Base-by-base conservation (phyloP, 2,329 filamentous ascomycete species). In the Pseudocercospora fijiensis region DNA sequence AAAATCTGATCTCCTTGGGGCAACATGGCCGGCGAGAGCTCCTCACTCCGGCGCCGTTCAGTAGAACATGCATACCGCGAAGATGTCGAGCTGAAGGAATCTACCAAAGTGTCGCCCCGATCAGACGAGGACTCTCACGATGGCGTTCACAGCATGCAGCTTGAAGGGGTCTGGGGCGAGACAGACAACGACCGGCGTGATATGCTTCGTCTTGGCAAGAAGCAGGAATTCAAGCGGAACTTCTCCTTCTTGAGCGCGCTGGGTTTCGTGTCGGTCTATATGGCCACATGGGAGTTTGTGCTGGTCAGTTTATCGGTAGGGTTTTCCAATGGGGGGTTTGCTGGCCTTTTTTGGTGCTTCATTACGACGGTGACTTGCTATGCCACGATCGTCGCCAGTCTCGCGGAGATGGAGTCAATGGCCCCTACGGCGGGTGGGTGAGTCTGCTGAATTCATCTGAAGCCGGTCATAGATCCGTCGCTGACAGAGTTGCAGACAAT, bases 371-470 rank as follows among this genome's bases (percentile, higher is more conserved):
- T 71, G 4, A 57, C 58, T 16, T 72, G 70, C 58, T 74, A 72
- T 58, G 64, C 67, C 26, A 72, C 68, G 8, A 71, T 75, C 41
- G 71, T 73, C 4, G 68, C 68, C 16, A 69, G 66, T 47, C 59
- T 76, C 11, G 73, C 74, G 1, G 75, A 76, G 64, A 74, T 76
- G 69, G 72, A 68, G n/a, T 71, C 66, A 13, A 75, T 74, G 73
- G 73, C 72, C 8, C 72, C 74, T 0, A 76, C 72, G 8, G 67
- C 70, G 27, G 74, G 75, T 20, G 75, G 22, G 47, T 52, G 18
- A 27, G 47, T 24, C 1, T 2, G 18, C n/a, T 3, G 4, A 11
- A 20, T 1, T 18, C n/a, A 47, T 9, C 8, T 52, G 10, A 13
- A 6, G 30, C 30, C 24, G 22, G 24, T 16, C 22, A 13, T 20